Evolutionary conservation across 495 filamentous ascomycete genomes (phyloP).

Genomic region (Aspergillus coremiiformis): DNA sequence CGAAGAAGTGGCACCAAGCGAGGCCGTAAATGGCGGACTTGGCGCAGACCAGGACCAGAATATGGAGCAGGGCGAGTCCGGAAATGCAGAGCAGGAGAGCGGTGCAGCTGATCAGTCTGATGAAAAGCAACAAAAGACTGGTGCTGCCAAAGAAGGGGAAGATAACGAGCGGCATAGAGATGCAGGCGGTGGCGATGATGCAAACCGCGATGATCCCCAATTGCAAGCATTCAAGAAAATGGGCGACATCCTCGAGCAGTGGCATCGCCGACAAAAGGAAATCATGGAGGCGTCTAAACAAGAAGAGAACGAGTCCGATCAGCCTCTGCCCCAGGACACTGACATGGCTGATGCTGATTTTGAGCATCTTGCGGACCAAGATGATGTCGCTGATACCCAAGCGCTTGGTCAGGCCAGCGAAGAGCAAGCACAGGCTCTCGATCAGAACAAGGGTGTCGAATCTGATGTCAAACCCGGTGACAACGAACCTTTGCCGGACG

Average conservation of each 20-base stretch:
- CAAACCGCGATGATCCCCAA: slow-evolving; percentile 46
- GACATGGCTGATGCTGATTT: slow-evolving; percentile 71
- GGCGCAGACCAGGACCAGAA: slow-evolving; percentile 43
- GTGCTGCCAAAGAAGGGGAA: slow-evolving; percentile 38
- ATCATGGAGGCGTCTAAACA: slow-evolving; percentile 65
- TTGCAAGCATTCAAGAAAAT: slow-evolving; percentile 76
- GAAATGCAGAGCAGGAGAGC: slow-evolving; percentile 50
- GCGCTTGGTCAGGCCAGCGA: slow-evolving; percentile 83
- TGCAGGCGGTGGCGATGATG: slow-evolving; percentile 35
- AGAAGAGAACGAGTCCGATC: slow-evolving; percentile 41
- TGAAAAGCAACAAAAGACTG: slow-evolving; percentile 35
- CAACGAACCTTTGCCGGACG: slow-evolving; percentile 52
- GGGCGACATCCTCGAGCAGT: slow-evolving; percentile 86
- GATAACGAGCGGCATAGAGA: slow-evolving; percentile 38
- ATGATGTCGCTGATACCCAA: slow-evolving; percentile 73
- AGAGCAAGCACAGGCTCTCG: slow-evolving; percentile 74
- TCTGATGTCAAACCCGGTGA: slow-evolving; percentile 51
- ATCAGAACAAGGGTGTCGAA: slow-evolving; percentile 79
- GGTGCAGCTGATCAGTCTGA: slow-evolving; percentile 41
- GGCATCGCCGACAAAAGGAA: slow-evolving; percentile 76
- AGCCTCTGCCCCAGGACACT: slow-evolving; percentile 47
- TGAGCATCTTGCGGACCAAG: slow-evolving; percentile 81
- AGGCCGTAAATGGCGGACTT: slow-evolving; percentile 39
- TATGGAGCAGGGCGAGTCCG: slow-evolving; percentile 60
- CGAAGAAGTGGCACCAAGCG: slow-evolving; percentile 44